Base-by-base conservation (phyloP, 2,329 filamentous ascomycete species). In the Aspergillus japonicus region DNA sequence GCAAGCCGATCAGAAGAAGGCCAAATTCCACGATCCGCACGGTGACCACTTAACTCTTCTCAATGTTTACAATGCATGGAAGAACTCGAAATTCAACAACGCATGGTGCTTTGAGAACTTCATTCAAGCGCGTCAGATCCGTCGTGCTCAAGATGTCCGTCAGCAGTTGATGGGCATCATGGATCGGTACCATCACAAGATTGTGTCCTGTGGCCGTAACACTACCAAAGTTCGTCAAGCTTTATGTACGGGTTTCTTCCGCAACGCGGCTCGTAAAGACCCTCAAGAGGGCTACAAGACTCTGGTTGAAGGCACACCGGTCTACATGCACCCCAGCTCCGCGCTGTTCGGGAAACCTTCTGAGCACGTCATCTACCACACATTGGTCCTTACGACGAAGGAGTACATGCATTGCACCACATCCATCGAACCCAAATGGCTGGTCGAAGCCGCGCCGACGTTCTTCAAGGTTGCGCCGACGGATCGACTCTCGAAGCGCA, bases 81-180 rank as follows among this genome's bases (percentile, higher is more conserved):
- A 96, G 75, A 84, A 88, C 49, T 89, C 87, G 63, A 88, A 89
- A 6, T 96, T 86, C 77, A 90, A 87, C 53, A 91, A 87, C 59
- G 88, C 93, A 0, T 99, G 95, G 95, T 98, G 95, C 73, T 94
- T 92, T 67, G 96, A 99, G 72, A 97, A 99, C 76, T 99, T 96
- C 74, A 95, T 99, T 73, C 93, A 98, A 73, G 92, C 92, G 4
- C 87, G 93, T 2, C 88, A 88, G 35, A 96, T 99, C 85, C 86
- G 87, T 60, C 89, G 94, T 11, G 93, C 92, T 10, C 91, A 94
- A 74, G 95, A 99, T 73, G 92, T 99, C 0, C 87, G 95, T 19
- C 89, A 96, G 62, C 95, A 99, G 76, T 84, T 99, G 3, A 86
- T 94, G 56, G 91, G 90, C 68, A 98, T 99, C 75, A 96, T 99